These are phyloP conservation scores for Phytophthora syringae DNA, from an alignment of 352 stramenopile genomes.

Conservation along the genomic window DNA sequence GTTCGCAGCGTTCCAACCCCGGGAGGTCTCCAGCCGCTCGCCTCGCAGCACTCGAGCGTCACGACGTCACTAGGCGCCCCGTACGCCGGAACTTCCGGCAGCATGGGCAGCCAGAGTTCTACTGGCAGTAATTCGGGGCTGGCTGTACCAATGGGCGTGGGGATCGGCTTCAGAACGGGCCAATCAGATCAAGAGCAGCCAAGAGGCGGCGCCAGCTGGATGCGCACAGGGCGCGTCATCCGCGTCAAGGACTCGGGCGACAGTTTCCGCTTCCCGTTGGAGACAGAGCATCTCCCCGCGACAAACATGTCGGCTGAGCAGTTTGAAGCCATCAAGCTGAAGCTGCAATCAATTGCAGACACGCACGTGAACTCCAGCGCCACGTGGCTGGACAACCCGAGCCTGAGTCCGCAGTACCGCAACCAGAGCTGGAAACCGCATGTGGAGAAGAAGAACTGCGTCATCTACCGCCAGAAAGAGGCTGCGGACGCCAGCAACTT, in stretches of 20 bases:
- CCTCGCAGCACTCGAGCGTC: constrained; percentile 20
- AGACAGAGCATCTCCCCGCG: constrained; percentile 60
- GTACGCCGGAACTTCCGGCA: constrained; percentile 36
- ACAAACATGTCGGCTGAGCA: constrained; percentile 42
- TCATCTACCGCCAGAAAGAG: constrained; percentile 69
- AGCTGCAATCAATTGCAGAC: constrained; percentile 46
- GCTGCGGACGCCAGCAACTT: constrained; percentile 49
- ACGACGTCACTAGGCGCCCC: constrained; percentile 20
- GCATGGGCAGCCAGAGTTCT: constrained; percentile 36
- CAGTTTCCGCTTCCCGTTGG: constrained; percentile 77
- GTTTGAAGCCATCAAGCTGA: constrained; percentile 37
- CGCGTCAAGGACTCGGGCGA: constrained; percentile 76
- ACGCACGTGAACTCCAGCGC: constrained; percentile 46
- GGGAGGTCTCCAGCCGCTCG: constrained; percentile 23
- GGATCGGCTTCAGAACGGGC: constrained; percentile 26
- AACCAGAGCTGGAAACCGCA: constrained; percentile 74
- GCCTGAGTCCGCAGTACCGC: constrained; percentile 51
- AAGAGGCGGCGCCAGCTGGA: constrained; percentile 61
- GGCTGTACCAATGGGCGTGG: constrained; percentile 34
- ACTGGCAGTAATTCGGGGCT: constrained; percentile 28
- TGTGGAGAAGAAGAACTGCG: constrained; percentile 74
- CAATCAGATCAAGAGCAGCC: constrained; percentile 43
- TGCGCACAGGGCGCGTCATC: constrained; percentile 73
- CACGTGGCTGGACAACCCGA: constrained; percentile 81
- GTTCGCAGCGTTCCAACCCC: constrained; percentile 51